A percentile compares a stretch with the other conserved stretches of the same genome.
phyloP scores from a whole-genome alignment of 2,329 filamentous ascomycete species.

The Macrophomina phaseolina region DNA sequence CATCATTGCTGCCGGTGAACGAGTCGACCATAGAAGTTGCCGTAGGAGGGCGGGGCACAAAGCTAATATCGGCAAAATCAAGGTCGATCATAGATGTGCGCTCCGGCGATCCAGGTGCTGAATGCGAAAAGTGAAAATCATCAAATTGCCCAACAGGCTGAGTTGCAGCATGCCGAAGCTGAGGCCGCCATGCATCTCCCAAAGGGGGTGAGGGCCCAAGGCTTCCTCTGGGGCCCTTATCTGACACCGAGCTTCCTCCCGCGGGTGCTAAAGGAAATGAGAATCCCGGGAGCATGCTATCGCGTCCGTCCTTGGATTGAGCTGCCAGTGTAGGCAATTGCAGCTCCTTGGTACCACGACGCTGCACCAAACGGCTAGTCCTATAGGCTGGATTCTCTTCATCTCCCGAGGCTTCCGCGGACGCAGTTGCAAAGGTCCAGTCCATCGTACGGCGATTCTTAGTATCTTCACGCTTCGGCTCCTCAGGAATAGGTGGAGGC shows the following conservation, averaged over 20 bases:
- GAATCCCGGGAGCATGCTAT: slow-evolving; percentile 19
- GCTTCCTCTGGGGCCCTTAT: slow-evolving; percentile 30
- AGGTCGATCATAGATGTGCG: slow-evolving; percentile 55
- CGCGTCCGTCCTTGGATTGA: slow-evolving; percentile 17
- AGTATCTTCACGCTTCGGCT: slow-evolving; percentile 23
- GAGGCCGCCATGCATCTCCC: slow-evolving; percentile 45
- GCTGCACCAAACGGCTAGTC: slow-evolving; percentile 36
- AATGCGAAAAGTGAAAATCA: slow-evolving; percentile 44
- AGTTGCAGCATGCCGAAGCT: slow-evolving; percentile 49
- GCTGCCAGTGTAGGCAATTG: slow-evolving; percentile 34
- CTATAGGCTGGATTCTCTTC: slow-evolving; percentile 37
- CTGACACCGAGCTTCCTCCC: slow-evolving; percentile 13
- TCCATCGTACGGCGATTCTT: slow-evolving; percentile 49
- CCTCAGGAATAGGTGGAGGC: slow-evolving; percentile 19
- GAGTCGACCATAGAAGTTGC: slow-evolving; percentile 42
- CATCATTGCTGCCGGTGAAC: slow-evolving; percentile 35
- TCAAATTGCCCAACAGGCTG: slow-evolving; percentile 47
- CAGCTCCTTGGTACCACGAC: slow-evolving; percentile 43
- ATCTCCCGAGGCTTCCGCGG: slow-evolving; percentile 47
- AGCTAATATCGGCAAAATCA: slow-evolving; percentile 45
- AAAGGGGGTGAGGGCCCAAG: slow-evolving; percentile 40
- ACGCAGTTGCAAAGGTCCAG: slow-evolving; percentile 56
- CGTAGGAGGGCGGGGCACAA: slow-evolving; percentile 50
- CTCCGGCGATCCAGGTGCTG: slow-evolving; percentile 42
- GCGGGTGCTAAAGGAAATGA: slow-evolving; percentile 14